These are phyloP conservation scores for Suillus subalutaceus DNA, from an alignment of 768 basidiomycete species.

Conservation along the genomic window DNA sequence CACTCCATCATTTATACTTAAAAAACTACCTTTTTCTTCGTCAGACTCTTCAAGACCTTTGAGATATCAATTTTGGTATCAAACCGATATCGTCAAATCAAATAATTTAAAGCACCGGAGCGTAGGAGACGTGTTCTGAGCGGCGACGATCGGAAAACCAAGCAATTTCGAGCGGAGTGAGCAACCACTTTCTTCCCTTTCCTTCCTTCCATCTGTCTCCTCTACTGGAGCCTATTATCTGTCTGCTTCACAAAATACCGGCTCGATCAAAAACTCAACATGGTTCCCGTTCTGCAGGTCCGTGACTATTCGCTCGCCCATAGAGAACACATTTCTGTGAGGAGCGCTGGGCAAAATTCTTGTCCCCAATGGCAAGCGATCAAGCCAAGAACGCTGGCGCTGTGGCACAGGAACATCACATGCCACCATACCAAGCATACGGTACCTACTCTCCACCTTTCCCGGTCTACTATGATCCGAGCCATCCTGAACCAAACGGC, in stretches of 20 bases:
- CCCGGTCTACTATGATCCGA: slow-evolving; percentile 35
- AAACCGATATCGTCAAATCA: slow-evolving; percentile 16
- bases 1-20: slow-evolving; percentile 23
- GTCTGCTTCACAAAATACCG: slow-evolving; percentile 11
- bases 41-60: slow-evolving; percentile 12
- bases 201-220: slow-evolving; percentile 7
- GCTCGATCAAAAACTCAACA: slow-evolving; percentile 16
- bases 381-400: slow-evolving; percentile 37
- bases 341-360: slow-evolving; percentile 29
- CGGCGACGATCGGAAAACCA: slow-evolving; percentile 40
- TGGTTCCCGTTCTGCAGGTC: slow-evolving; percentile 22
- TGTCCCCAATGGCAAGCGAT: slow-evolving; percentile 35
- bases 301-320: slow-evolving; percentile 36
- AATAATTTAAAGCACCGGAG: slow-evolving; percentile 17
- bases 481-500: slow-evolving; percentile 36
- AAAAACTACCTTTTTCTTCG: slow-evolving; percentile 13
- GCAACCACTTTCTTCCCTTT: slow-evolving; percentile 20
- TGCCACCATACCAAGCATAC: slow-evolving; percentile 32
- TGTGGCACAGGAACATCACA: slow-evolving; percentile 38
- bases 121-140: slow-evolving; percentile 33
- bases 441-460: slow-evolving; percentile 36
- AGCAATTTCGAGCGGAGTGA: slow-evolving; percentile 42
- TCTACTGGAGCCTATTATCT: slow-evolving; percentile 1
- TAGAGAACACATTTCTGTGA: slow-evolving; percentile 28
- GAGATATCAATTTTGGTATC: slow-evolving; percentile 8